Percentiles rank a stretch among this genome's conserved stretches.
These are phyloP conservation scores for Flammula alnicola DNA, from an alignment of 1,284 basidiomycete species.

Conservation along the genomic window DNA sequence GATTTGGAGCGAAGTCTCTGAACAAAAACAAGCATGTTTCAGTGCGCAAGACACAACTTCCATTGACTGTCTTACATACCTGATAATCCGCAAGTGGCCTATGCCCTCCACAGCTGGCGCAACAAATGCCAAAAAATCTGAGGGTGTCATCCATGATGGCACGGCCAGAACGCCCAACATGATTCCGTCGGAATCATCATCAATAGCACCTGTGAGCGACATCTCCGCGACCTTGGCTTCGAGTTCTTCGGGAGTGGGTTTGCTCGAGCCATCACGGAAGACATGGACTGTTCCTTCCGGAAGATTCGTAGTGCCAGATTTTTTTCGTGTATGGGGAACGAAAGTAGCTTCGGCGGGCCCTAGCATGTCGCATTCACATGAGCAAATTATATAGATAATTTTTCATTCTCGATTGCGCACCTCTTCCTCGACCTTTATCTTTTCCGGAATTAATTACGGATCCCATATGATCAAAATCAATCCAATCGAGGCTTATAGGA, in stretches of 20 bases:
- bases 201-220: constrained; percentile 27
- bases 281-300: constrained; percentile 79
- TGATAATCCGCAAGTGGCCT: constrained; percentile 87
- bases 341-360: constrained; percentile 70
- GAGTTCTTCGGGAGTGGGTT: constrained; percentile 39
- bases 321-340: constrained; percentile 52
- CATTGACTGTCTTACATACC: too few species aligned
- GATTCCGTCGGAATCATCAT: constrained; percentile 54
- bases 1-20: constrained; percentile 81
- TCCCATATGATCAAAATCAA: constrained; percentile 63
- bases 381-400: constrained; percentile 2
- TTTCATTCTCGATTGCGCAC: constrained; percentile 36
- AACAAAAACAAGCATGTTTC: too few species aligned
- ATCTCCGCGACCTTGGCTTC: constrained; percentile 34
- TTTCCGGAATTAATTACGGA: constrained; percentile 38
- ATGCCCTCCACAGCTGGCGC: constrained; percentile 88
- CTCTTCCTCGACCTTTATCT: constrained; percentile 47
- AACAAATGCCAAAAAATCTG: constrained; percentile 90
- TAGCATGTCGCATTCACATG: constrained; percentile 23
- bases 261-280: constrained; percentile 60
- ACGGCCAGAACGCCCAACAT: constrained; percentile 91
- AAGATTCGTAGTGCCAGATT: constrained; percentile 73
- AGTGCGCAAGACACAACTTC: constrained; percentile 7
- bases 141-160: constrained; percentile 91
- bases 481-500: constrained; percentile 78